These are phyloP conservation scores for Niveomyces coronatus DNA, from an alignment of 2,329 filamentous ascomycete genomes.

Conservation along the genomic window DNA sequence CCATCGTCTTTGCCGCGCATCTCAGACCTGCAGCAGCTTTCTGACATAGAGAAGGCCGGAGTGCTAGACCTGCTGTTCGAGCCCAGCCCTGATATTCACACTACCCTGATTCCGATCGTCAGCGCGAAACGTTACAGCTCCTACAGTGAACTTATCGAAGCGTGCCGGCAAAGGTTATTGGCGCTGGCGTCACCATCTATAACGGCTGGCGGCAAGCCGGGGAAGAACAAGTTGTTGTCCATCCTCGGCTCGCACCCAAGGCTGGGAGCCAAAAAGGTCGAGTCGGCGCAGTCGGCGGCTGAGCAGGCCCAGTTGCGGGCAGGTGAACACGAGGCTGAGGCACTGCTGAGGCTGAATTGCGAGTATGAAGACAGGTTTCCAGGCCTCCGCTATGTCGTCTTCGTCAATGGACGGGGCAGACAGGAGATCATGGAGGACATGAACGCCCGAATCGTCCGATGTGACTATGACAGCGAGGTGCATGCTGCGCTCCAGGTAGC, in stretches of 20 bases:
- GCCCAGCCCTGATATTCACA: slow-evolving; percentile 64
- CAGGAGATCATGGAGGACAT: slow-evolving; percentile 74
- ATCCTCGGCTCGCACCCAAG: slow-evolving; percentile 78
- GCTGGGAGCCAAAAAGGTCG: slow-evolving; percentile 69
- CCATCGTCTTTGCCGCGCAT: slow-evolving; percentile 42
- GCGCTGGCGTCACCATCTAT: slow-evolving; percentile 43
- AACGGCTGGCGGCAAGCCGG: slow-evolving; percentile 35
- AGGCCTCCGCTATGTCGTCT: slow-evolving; percentile 79
- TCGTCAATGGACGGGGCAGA: slow-evolving; percentile 73
- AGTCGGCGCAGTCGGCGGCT: slow-evolving; percentile 68
- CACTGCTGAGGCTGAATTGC: slow-evolving; percentile 56
- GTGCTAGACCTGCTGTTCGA: slow-evolving; percentile 78
- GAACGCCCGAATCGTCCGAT: slow-evolving; percentile 59
- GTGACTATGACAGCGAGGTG: slow-evolving; percentile 57
- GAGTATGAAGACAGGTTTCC: slow-evolving; percentile 77
- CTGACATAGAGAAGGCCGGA: slow-evolving; percentile 41
- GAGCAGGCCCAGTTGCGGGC: slow-evolving; percentile 73
- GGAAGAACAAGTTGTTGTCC: slow-evolving; percentile 46
- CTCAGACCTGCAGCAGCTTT: slow-evolving; percentile 42
- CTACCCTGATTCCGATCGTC: slow-evolving; percentile 59
- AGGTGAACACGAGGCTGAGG: slow-evolving; percentile 44
- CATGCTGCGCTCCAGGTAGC: slow-evolving; percentile 63
- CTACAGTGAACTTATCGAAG: slow-evolving; percentile 60
- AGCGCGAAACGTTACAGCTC: slow-evolving; percentile 44
- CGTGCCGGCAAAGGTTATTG: slow-evolving; percentile 53